Evolutionary conservation across 2,329 filamentous ascomycete genomes (phyloP).

Genomic region (Metarhizium brunneum): DNA sequence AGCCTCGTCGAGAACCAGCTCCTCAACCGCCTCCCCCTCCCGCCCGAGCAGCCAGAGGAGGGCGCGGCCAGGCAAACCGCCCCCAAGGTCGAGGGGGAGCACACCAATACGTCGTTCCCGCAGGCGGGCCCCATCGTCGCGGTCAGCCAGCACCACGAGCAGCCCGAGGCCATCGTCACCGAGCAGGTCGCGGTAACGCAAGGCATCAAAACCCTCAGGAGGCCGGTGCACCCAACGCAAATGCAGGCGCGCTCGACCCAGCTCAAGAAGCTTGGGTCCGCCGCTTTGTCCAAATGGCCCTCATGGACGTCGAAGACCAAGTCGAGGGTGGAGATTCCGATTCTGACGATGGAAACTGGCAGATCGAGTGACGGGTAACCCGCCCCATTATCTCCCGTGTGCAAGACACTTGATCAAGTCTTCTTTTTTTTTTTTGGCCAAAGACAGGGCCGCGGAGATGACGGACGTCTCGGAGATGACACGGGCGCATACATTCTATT

Average conservation of each 20-base stretch:
- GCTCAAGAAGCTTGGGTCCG: conserved; percentile 43
- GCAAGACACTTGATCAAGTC: background rate
- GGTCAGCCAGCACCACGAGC: background rate
- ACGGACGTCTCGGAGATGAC: too few relatives aligned
- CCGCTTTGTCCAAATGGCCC: conserved; percentile 43
- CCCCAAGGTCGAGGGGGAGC: background rate
- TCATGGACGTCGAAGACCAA: conserved; percentile 43
- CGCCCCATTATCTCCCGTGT: background rate
- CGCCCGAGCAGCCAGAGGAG: background rate
- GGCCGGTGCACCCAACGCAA: background rate
- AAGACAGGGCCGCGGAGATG: background rate
- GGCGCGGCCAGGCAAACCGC: background rate
- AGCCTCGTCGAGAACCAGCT: conserved; percentile 15
- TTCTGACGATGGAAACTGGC: conserved; percentile 18
- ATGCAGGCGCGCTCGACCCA: conserved; percentile 30
- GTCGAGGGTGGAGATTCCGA: conserved; percentile 31
- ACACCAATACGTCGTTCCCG: background rate
- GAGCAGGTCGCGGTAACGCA: background rate
- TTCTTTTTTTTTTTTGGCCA: background rate
- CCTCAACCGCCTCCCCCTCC: conserved; percentile 2
- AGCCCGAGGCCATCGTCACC: background rate
- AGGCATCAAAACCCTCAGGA: background rate
- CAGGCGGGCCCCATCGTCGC: background rate
- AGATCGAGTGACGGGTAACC: conserved; percentile 7
- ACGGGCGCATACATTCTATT: too few relatives aligned